phyloP scores from a whole-genome alignment of 352 stramenopile genomes.

The Phytophthora tubulina region DNA sequence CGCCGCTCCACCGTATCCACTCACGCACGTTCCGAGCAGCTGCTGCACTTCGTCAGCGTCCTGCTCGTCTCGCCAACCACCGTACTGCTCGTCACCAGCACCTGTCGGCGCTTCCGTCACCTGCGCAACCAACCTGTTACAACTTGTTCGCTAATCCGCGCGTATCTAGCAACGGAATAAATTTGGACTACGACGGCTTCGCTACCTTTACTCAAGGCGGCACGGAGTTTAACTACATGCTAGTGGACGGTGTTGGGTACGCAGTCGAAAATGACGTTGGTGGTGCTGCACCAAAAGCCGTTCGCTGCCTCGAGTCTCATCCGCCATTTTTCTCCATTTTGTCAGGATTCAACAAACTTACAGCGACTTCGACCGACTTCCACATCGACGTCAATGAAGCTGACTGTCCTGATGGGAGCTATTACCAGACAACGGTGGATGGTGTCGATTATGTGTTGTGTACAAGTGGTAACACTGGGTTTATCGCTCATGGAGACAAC shows the following conservation, averaged over 20 bases:
- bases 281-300: neutral
- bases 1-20: too few species aligned
- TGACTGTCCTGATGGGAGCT: conserved; percentile 14
- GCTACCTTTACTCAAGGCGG: conserved; percentile 19
- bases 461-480: conserved; percentile 5
- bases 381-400: conserved; percentile 19
- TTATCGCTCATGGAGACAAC: conserved; percentile 20
- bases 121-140: too few species aligned
- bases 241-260: conserved; percentile 33
- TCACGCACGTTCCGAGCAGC: too few species aligned
- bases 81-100: too few species aligned
- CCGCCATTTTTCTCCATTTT: neutral
- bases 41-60: too few species aligned
- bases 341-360: too few species aligned
- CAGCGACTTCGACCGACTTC: neutral
- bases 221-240: conserved; percentile 27
- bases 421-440: conserved; percentile 20
- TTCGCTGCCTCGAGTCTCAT: conserved; percentile 4
- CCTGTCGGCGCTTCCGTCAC: too few species aligned
- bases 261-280: neutral
- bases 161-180: neutral
- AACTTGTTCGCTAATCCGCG: conserved; percentile 32
- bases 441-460: conserved; percentile 22
- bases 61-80: too few species aligned
- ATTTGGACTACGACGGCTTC: conserved; percentile 37